Evolutionary conservation across 768 basidiomycete genomes (phyloP), one percentile per base, ranked within the genome.

Genomic region (Panaeolus papilionaceus): DNA sequence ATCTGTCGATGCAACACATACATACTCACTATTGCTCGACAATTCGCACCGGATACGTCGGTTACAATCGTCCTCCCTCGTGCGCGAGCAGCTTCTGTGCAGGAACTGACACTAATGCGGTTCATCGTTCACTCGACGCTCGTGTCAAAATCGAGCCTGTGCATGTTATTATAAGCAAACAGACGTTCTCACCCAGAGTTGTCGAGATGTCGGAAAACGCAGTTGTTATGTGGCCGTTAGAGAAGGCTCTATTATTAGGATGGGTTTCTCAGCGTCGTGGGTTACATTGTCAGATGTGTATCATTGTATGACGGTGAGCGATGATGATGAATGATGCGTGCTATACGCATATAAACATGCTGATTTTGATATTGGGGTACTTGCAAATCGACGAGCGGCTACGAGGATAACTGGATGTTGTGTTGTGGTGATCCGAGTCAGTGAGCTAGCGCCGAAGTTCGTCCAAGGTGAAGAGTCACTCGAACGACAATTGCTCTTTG

Each of bases 181-280:
- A 9, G 33, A 33, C 54, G 11, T 44, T 44, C 42, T 44, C 42
- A 37, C 28, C 2, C 14, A 12, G 28, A 28, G 47, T 28, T 58
- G 54, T 58, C 54, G 54, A 58, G 54, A 58, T 58, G 54, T 58
- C 33, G 54, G 26, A 58, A 37, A 16, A 26, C 14, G 26, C 20
- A 49, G 14, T 58, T 58, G 26, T 23, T 9, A 28, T 14, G n/a
- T 58, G 6, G 20, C 33, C 54, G 54, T 18, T 11, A 37, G 12
- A 23, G 20, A 9, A 51, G 3, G 20, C 8, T 4, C 26, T 58
- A 58, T 58, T 11, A n/a, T 58, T 58, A 14, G 33, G 7, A 16
- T 12, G 10, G 26, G 10, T 33, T 58, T 58, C 54, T 23, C 54
- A 58, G 4, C 12, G 14, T 58, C 28, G 49, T 51, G 49, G 20